A percentile compares a stretch with the other conserved stretches of the same genome.
These are phyloP conservation scores for Maudiozyma humilis DNA, from an alignment of 1,139 yeast species.

Conservation along the genomic window DNA sequence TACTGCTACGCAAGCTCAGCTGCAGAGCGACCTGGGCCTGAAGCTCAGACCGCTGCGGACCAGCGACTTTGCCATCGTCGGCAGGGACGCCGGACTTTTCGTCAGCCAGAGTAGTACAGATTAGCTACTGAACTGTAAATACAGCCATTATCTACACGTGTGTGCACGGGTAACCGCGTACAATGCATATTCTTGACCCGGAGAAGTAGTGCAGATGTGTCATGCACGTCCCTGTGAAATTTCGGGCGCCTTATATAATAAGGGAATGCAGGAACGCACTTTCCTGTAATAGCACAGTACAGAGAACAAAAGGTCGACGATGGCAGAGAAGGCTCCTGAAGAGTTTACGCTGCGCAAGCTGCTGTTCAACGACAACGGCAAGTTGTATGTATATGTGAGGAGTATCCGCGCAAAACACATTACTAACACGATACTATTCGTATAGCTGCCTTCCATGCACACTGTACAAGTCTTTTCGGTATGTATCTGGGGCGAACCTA, in stretches of 20 bases:
- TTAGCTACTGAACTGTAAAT: too few relatives aligned
- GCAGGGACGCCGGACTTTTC: conserved; percentile 3
- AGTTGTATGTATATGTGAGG: conserved; percentile 64
- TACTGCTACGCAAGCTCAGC: background rate
- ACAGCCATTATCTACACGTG: too few relatives aligned
- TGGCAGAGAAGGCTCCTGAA: conserved; percentile 10
- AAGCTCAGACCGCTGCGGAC: conserved; percentile 19
- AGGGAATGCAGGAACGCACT: background rate
- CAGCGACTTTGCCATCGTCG: conserved; percentile 19
- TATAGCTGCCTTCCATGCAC: conserved; percentile 12
- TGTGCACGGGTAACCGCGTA: too few relatives aligned
- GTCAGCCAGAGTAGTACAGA: conserved; percentile 2
- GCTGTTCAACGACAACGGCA: conserved; percentile 76
- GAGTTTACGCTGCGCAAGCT: conserved; percentile 61
- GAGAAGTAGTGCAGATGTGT: too few relatives aligned
- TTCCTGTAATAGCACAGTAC: background rate
- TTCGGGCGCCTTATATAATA: too few relatives aligned
- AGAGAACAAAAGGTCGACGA: background rate
- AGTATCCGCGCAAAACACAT: too few relatives aligned
- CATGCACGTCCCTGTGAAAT: too few relatives aligned
- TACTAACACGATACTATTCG: background rate
- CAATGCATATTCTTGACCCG: too few relatives aligned
- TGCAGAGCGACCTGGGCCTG: background rate
- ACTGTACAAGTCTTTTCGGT: conserved; percentile 10
- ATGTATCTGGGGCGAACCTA: conserved; percentile 8